Evolutionary conservation across 352 stramenopile species (phyloP).

Genomic region (Globisporangium acanthophoron): DNA sequence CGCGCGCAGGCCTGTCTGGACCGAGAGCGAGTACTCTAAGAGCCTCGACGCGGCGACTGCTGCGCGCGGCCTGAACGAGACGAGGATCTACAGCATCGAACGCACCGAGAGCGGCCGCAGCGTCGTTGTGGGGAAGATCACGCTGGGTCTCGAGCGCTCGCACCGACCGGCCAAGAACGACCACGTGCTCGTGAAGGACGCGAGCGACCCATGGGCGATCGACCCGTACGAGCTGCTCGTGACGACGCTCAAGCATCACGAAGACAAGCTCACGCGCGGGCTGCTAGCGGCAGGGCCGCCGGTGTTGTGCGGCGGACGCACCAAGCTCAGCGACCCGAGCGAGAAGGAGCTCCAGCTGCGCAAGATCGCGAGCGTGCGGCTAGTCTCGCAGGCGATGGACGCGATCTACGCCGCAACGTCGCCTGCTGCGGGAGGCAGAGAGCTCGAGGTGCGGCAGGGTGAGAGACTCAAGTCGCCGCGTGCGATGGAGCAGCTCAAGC

Average conservation of each 20-base stretch:
- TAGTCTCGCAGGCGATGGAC: constrained; percentile 37
- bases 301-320: constrained; percentile 20
- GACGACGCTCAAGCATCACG: constrained; percentile 30
- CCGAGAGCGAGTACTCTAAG: constrained; percentile 3
- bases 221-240: constrained; percentile 41
- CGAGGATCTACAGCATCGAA: constrained; percentile 5
- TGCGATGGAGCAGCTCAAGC: constrained; percentile 30
- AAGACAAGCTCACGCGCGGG: constrained; percentile 38
- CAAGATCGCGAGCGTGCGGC: constrained; percentile 38
- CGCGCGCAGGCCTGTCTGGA: constrained; percentile 6
- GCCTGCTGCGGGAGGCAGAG: not conserved
- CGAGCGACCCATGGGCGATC: constrained; percentile 41
- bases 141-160: constrained; percentile 23
- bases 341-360: constrained; percentile 49
- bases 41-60: not conserved
- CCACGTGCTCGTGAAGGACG: constrained; percentile 28
- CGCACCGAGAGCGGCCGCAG: constrained; percentile 15
- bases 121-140: constrained; percentile 52
- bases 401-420: constrained; percentile 20
- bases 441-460: constrained; percentile 1
- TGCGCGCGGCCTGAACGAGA: not conserved
- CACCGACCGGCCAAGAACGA: constrained; percentile 13
- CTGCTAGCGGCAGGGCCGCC: constrained; percentile 28
- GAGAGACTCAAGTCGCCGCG: constrained; percentile 11
- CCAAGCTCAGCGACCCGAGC: constrained; percentile 21